Conservation (phyloP, 1,284 basidiomycete genomes). For the Austroboletus rostrupii region DNA sequence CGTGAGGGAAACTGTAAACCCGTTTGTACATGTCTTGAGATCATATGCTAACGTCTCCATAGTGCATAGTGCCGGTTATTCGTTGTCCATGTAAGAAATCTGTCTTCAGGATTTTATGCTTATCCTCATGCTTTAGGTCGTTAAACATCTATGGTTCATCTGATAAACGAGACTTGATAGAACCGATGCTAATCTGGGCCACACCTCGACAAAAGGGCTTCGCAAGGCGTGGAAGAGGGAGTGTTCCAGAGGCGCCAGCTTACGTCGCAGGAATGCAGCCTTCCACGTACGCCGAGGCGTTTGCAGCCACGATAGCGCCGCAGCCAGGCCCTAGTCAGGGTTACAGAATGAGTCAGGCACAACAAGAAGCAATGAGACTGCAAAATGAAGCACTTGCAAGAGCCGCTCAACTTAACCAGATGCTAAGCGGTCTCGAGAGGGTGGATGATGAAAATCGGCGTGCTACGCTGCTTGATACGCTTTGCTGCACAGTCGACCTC, state of each 20-base stretch:
- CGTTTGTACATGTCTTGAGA: neutral
- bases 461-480: constrained; percentile 61
- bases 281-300: constrained; percentile 8
- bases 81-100: constrained; percentile 52
- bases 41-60: constrained; percentile 8
- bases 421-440: constrained; percentile 67
- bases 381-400: constrained; percentile 53
- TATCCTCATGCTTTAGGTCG: constrained; percentile 39
- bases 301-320: constrained; percentile 17
- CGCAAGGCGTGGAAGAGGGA: constrained; percentile 23
- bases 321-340: constrained; percentile 18
- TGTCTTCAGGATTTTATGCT: constrained; percentile 1
- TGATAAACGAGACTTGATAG: constrained; percentile 55
- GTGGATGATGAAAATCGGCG: constrained; percentile 75
- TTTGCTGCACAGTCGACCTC: constrained; percentile 67
- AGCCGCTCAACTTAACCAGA: constrained; percentile 61
- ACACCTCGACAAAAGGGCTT: constrained; percentile 66
- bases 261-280: constrained; percentile 1
- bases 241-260: constrained; percentile 18
- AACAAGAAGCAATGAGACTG: constrained; percentile 40
- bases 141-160: constrained; percentile 69
- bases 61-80: constrained; percentile 50
- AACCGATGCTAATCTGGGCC: constrained; percentile 70
- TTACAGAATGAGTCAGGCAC: constrained; percentile 28
- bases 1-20: constrained; percentile 68